Evolutionary conservation across 768 basidiomycete genomes (phyloP).

Genomic region (Rhodotorula diobovata): DNA sequence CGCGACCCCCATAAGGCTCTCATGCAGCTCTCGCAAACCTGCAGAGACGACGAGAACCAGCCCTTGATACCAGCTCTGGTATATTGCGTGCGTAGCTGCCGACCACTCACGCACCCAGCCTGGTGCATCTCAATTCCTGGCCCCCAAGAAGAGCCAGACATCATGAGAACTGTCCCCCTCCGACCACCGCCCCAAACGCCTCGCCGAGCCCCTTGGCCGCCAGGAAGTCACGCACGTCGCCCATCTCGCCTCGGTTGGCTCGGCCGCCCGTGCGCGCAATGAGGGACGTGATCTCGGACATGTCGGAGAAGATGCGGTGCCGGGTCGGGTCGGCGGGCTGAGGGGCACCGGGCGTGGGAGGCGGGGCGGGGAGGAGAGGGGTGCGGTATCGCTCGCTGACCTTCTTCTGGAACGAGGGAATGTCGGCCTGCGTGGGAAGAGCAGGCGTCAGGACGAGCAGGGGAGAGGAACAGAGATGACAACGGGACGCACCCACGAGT

Average conservation of each 20-base stretch:
- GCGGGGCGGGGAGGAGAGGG: slow-evolving; percentile 7
- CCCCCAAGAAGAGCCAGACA: too few species aligned
- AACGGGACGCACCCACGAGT: slow-evolving; percentile 17
- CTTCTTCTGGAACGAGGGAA: slow-evolving; percentile 51
- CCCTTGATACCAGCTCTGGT: too few species aligned
- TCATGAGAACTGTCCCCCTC: slow-evolving; percentile 28
- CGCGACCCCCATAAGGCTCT: too few species aligned
- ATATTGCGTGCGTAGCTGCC: too few species aligned
- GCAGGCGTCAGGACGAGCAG: not conserved
- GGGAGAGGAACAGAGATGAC: not conserved
- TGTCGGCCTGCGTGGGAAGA: slow-evolving; percentile 47
- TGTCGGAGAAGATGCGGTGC: slow-evolving; percentile 43
- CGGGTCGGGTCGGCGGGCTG: not conserved
- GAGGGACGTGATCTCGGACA: slow-evolving; percentile 48
- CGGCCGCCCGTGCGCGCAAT: slow-evolving; percentile 47
- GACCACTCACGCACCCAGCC: too few species aligned
- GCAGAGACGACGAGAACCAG: too few species aligned
- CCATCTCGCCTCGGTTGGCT: slow-evolving; percentile 49
- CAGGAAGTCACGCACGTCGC: slow-evolving; percentile 47
- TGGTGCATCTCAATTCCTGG: too few species aligned
- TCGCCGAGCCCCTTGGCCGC: slow-evolving; percentile 46
- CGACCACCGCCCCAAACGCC: slow-evolving; percentile 46
- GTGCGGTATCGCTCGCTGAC: slow-evolving; percentile 48
- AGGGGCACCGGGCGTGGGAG: not conserved
- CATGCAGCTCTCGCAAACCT: too few species aligned